Conservation (phyloP, 2,329 filamentous ascomycete genomes). For the Neopestalotiopsis sp. region DNA sequence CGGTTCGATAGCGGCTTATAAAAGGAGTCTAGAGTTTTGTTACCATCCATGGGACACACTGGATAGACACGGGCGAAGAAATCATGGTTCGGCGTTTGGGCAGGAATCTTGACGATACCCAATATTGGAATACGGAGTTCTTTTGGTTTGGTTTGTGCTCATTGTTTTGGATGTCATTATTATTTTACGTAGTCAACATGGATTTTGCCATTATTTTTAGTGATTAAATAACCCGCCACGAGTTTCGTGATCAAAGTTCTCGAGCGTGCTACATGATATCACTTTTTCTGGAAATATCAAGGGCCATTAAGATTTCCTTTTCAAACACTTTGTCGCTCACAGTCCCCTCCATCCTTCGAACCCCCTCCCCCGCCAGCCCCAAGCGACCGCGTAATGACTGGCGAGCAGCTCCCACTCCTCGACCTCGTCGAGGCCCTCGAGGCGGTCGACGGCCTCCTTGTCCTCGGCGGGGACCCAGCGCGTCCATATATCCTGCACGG, state of each 20-base stretch:
- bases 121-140: not conserved
- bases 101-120: not conserved
- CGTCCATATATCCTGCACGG: conserved; percentile 70
- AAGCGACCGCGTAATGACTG: conserved; percentile 86
- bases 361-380: conserved; percentile 74
- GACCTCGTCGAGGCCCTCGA: conserved; percentile 92
- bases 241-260: too few relatives aligned
- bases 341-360: conserved; percentile 28
- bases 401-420: conserved; percentile 92
- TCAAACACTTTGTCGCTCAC: not conserved
- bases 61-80: not conserved
- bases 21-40: not conserved
- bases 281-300: too few relatives aligned
- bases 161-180: not conserved
- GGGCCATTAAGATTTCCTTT: not conserved
- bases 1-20: not conserved
- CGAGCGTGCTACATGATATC: too few relatives aligned
- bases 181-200: not conserved
- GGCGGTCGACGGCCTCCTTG: conserved; percentile 75
- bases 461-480: conserved; percentile 73
- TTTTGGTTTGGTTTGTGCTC: not conserved
- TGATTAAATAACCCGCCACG: not conserved
- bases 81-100: conserved; percentile 7
- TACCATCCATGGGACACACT: not conserved
- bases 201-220: not conserved